Base-by-base conservation (phyloP, 2,329 filamentous ascomycete species). In the Sphaerostilbella broomeana region DNA sequence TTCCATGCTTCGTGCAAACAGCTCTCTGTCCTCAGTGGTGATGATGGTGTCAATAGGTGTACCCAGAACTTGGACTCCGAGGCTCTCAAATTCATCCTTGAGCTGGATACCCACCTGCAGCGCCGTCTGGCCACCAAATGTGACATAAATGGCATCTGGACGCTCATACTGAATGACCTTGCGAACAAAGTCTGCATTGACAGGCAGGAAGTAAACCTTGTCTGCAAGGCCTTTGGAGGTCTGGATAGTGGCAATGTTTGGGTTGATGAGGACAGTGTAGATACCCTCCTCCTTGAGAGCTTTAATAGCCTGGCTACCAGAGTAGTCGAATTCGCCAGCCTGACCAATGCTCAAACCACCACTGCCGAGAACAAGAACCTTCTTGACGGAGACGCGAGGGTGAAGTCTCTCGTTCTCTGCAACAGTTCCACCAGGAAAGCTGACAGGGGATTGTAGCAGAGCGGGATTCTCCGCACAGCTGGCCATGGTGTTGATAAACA, bases 301-400 rank as follows among this genome's bases (percentile, higher is more conserved):
- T 71, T 98, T 98, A 72, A 98, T 97, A 31, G 90, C 92, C 65
- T 98, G 92, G 63, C 86, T 94, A 47, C 92, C 92, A 38, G 92
- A 97, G 70, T 98, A 98, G 61, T 98, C 92, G 52, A 98, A 98
- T 63, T 98, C 92, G 63, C 92, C 92, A 49, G 92, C 92, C 64
- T 98, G 92, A 11, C 92, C 92, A 62, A 98, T 98, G 63, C 86
- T 94, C 47, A 98, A 75, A 65, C 92, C 92, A 65, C 92, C 92
- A 64, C 84, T 90, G 46, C 92, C 92, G 36, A 98, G 77, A 19
- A 98, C 84, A 42, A 98, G 77, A 11, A 94, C 89, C 71, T 97
- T 97, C 73, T 94, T 94, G 52, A 90, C 86, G 42, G 79, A 73
- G 28, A 97, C 85, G 38, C 80, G 79, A 11, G 89, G 89, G 54